These are phyloP conservation scores for Lactarius indigo DNA, from an alignment of 768 basidiomycete species.

Conservation along the genomic window DNA sequence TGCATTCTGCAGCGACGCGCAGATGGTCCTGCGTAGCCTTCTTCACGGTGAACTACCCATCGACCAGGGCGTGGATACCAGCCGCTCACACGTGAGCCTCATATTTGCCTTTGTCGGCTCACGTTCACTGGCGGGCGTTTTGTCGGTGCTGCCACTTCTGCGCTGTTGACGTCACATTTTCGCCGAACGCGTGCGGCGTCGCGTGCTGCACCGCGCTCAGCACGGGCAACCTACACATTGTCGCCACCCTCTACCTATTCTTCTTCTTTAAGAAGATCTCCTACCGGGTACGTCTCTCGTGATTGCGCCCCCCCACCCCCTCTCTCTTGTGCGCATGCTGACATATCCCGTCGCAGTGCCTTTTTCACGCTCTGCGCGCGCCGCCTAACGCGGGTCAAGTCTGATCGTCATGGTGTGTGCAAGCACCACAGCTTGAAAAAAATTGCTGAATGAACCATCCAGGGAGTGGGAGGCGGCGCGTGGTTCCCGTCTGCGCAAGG, in stretches of 20 bases:
- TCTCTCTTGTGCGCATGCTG: neutral
- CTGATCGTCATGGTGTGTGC: slow-evolving; percentile 54
- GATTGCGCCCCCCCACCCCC: too few species aligned
- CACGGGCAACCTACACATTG: slow-evolving; percentile 45
- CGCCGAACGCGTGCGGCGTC: slow-evolving; percentile 47
- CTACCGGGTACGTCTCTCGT: slow-evolving; percentile 42
- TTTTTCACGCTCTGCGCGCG: slow-evolving; percentile 63
- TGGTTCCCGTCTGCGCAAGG: slow-evolving; percentile 65
- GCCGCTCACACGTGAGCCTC: slow-evolving; percentile 50
- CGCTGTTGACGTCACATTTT: slow-evolving; percentile 44
- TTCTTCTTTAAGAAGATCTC: slow-evolving; percentile 79
- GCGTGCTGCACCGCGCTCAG: slow-evolving; percentile 46
- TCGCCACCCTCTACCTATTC: slow-evolving; percentile 58
- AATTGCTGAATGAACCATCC: neutral
- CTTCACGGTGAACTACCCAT: slow-evolving; percentile 66
- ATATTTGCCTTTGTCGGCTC: slow-evolving; percentile 71
- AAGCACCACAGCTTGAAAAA: neutral
- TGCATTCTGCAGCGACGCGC: slow-evolving; percentile 50
- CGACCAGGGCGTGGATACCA: slow-evolving; percentile 56
- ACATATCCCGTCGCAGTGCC: slow-evolving; percentile 36
- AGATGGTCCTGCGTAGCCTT: slow-evolving; percentile 56
- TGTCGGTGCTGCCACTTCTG: slow-evolving; percentile 53
- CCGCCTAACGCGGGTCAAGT: slow-evolving; percentile 58
- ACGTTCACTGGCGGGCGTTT: slow-evolving; percentile 64
- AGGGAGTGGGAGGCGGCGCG: slow-evolving; percentile 63